These are phyloP conservation scores for Luffa acutangula DNA, from an alignment of 306 rosid genomes.

Conservation along the genomic window DNA sequence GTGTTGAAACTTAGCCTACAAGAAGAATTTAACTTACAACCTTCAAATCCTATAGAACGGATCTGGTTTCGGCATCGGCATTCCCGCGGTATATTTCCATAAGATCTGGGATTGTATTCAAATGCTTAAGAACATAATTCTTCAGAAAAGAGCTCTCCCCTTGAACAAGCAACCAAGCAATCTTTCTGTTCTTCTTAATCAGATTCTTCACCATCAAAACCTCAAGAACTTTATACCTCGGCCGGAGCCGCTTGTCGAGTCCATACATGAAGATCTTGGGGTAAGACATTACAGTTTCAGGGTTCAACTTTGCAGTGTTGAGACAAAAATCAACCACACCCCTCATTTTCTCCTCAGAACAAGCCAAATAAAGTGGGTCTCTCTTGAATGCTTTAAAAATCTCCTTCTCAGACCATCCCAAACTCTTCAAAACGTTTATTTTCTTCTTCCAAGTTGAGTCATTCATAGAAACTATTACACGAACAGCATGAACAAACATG, in stretches of 20 bases:
- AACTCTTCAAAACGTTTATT: constrained; percentile 10
- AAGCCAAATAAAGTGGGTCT: background rate
- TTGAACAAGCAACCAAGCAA: background rate
- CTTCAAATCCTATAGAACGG: background rate
- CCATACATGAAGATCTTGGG: constrained; percentile 4
- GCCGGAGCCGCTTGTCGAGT: constrained; percentile 1
- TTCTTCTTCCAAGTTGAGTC: constrained; percentile 13
- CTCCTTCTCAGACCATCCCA: constrained; percentile 16
- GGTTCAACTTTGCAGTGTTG: constrained; percentile 9
- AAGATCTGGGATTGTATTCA: background rate
- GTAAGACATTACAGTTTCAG: background rate
- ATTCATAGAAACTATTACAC: constrained; percentile 1
- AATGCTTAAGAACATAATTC: constrained; percentile 9
- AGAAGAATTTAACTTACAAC: background rate
- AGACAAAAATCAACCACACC: constrained; percentile 2
- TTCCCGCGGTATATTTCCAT: constrained; percentile 4
- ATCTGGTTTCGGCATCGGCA: background rate
- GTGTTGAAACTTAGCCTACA: background rate
- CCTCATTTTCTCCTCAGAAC: constrained; percentile 16
- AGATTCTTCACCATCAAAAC: constrained; percentile 7
- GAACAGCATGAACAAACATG: background rate
- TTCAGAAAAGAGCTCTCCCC: background rate
- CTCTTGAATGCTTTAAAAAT: background rate
- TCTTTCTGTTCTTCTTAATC: background rate
- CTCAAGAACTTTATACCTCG: constrained; percentile 11